Conservation (phyloP, 306 rosid species). For the Trifolium subterraneum region DNA sequence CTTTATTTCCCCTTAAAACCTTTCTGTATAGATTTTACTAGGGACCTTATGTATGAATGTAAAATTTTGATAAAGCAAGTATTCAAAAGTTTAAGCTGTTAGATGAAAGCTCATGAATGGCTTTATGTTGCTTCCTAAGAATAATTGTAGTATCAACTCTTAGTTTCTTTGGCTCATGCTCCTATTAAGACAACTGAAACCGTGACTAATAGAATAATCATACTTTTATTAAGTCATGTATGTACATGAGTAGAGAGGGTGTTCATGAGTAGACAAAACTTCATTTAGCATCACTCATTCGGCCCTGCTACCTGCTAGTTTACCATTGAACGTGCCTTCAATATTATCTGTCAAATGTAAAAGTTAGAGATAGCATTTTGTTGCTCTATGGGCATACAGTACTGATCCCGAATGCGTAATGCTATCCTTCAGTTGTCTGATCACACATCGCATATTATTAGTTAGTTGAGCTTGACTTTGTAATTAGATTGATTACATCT, state of each 20-base stretch:
- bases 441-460: neutral
- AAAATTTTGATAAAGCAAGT: no score
- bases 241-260: no score
- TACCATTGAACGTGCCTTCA: neutral
- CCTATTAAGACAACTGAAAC: slow-evolving; percentile 29
- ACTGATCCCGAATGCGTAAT: slow-evolving; percentile 3
- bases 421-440: slow-evolving; percentile 23
- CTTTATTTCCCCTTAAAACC: slow-evolving; percentile 12
- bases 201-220: slow-evolving; percentile 20
- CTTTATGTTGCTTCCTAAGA: neutral
- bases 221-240: slow-evolving; percentile 30
- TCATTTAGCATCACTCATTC: slow-evolving; percentile 17
- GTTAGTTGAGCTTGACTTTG: slow-evolving; percentile 13
- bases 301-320: slow-evolving; percentile 23
- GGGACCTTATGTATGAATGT: no score
- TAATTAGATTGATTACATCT: slow-evolving; percentile 23
- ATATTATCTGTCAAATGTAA: neutral
- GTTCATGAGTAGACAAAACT: slow-evolving; percentile 13
- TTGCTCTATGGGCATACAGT: neutral
- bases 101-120: neutral
- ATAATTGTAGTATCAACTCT: slow-evolving; percentile 25
- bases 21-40: neutral
- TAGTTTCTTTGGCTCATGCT: slow-evolving; percentile 19
- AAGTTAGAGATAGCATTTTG: neutral
- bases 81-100: slow-evolving; percentile 8